phyloP scores from a whole-genome alignment of 148 eudicot genomes.

The Polygonum aviculare region DNA sequence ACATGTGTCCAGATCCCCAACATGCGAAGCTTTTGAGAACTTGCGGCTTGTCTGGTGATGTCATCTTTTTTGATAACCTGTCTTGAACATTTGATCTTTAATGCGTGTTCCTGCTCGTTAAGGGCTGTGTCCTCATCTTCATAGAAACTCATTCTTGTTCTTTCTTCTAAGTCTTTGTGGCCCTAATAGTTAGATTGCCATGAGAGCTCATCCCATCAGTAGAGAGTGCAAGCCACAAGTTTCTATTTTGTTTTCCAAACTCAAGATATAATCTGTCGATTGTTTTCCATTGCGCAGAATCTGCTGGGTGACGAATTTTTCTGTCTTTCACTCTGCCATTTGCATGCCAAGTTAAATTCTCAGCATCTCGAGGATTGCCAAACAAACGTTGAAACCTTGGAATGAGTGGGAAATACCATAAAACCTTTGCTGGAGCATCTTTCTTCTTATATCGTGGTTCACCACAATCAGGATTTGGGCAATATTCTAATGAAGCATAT shows the following conservation, averaged over 20 bases:
- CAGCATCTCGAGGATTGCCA: slow-evolving; percentile 11
- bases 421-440: neutral
- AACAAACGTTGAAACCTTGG: slow-evolving; percentile 19
- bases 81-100: too few species aligned
- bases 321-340: slow-evolving; percentile 7
- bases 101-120: too few species aligned
- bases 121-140: too few species aligned
- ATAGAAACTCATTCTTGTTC: too few species aligned
- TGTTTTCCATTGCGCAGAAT: slow-evolving; percentile 19
- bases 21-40: too few species aligned
- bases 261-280: neutral
- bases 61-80: too few species aligned
- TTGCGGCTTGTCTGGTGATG: too few species aligned
- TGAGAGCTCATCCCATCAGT: too few species aligned
- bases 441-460: neutral
- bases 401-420: slow-evolving; percentile 7
- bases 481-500: neutral
- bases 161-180: too few species aligned
- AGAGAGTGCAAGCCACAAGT: too few species aligned
- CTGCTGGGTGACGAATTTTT: slow-evolving; percentile 4
- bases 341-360: slow-evolving; percentile 20
- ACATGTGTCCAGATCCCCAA: too few species aligned
- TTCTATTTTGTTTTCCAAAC: neutral
- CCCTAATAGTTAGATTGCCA: too few species aligned
- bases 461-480: neutral